phyloP scores from a whole-genome alignment of 352 stramenopile species.

The Phytophthora tubulina region DNA sequence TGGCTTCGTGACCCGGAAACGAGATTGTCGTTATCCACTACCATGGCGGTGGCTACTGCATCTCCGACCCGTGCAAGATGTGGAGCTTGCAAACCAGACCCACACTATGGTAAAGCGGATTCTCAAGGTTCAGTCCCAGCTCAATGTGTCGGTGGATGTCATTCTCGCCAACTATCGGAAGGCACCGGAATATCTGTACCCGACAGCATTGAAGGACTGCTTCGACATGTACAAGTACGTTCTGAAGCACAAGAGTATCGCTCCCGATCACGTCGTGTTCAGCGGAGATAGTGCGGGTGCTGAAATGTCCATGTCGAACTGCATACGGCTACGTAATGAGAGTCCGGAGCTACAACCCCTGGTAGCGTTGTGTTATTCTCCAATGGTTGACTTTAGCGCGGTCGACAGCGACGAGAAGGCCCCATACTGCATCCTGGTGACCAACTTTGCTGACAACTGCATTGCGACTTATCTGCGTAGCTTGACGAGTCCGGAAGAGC shows the following conservation, averaged over 20 bases:
- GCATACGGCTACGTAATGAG: conserved; percentile 37
- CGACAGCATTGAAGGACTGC: conserved; percentile 51
- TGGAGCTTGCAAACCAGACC: conserved; percentile 40
- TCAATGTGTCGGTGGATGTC: conserved; percentile 45
- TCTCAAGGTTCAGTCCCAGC: conserved; percentile 23
- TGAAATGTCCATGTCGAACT: conserved; percentile 45
- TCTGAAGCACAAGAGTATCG: conserved; percentile 31
- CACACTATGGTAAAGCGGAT: conserved; percentile 35
- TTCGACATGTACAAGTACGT: conserved; percentile 56
- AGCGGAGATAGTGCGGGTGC: conserved; percentile 59
- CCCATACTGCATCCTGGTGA: conserved; percentile 33
- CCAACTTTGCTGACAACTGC: conserved; percentile 38
- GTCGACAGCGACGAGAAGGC: conserved; percentile 32
- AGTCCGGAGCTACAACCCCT: conserved; percentile 28
- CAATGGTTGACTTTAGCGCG: conserved; percentile 33
- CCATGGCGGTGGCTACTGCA: conserved; percentile 50
- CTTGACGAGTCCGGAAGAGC: conserved; percentile 31
- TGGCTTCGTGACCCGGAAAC: conserved; percentile 42
- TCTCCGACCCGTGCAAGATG: conserved; percentile 42
- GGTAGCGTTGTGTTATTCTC: conserved; percentile 35
- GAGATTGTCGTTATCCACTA: conserved; percentile 52
- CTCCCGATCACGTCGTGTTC: conserved; percentile 44
- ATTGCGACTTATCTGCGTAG: conserved; percentile 25
- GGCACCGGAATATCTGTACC: conserved; percentile 49
- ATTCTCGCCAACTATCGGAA: conserved; percentile 70